These are phyloP conservation scores for Pythium insidiosum DNA, from an alignment of 352 stramenopile genomes.

Conservation along the genomic window DNA sequence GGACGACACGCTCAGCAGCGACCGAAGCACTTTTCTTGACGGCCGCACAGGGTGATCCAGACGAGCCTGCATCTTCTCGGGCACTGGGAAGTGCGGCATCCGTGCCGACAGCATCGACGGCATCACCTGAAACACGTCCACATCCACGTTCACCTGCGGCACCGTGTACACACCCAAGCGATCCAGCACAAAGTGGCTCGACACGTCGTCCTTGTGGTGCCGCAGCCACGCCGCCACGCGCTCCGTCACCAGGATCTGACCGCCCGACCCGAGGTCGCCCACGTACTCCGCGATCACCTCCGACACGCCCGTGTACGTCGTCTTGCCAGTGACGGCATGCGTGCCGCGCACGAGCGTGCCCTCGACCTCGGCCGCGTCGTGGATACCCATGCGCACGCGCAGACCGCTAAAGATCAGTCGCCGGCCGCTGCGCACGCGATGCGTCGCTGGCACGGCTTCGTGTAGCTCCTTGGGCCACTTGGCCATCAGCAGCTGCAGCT, in stretches of 20 bases:
- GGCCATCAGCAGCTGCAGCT: constrained; percentile 41
- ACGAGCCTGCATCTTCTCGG: too few species aligned
- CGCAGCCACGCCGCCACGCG: constrained; percentile 43
- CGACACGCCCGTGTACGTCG: constrained; percentile 51
- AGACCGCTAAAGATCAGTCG: constrained; percentile 50
- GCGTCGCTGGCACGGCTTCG: constrained; percentile 35
- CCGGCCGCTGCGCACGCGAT: constrained; percentile 39
- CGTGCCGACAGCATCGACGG: constrained; percentile 9
- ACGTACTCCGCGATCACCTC: constrained; percentile 58
- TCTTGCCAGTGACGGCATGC: constrained; percentile 59
- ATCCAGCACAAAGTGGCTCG: constrained; percentile 16
- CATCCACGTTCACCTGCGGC: constrained; percentile 25
- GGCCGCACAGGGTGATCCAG: too few species aligned
- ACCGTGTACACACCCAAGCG: constrained; percentile 24
- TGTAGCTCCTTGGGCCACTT: constrained; percentile 60
- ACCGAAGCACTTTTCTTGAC: too few species aligned
- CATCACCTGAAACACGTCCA: constrained; percentile 38
- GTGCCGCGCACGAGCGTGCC: constrained; percentile 36
- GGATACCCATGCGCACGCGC: constrained; percentile 70
- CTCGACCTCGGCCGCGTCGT: constrained; percentile 49
- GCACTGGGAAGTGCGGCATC: too few species aligned
- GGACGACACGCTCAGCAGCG: too few species aligned
- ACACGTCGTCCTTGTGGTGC: constrained; percentile 7
- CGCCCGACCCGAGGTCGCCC: constrained; percentile 51
- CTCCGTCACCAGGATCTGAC: constrained; percentile 59